phyloP scores from a whole-genome alignment of 257 asterid genomes.

The Solanum pimpinellifolium region DNA sequence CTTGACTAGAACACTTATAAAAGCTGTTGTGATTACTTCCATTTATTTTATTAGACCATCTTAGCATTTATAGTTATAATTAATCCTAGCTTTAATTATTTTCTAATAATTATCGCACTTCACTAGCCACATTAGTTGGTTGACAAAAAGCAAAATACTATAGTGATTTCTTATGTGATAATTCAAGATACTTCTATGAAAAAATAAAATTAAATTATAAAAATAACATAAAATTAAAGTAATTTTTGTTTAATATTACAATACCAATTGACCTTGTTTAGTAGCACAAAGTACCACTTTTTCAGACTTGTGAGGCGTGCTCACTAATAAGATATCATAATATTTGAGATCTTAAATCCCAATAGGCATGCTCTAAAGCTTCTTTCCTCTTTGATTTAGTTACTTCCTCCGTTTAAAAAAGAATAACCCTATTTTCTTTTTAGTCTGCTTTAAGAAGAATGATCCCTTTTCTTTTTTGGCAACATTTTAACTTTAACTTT shows the following conservation, averaged over 20 bases:
- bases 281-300: background rate
- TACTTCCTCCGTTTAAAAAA: no score
- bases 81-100: no score
- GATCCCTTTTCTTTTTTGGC: fast-evolving
- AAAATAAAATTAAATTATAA: background rate
- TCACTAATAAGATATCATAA: background rate
- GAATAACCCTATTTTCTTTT: no score
- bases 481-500: no score
- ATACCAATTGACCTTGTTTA: background rate
- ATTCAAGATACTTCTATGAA: background rate
- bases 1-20: no score
- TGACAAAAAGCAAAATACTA: background rate
- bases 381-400: background rate
- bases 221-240: background rate
- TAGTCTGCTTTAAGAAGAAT: no score
- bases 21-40: no score
- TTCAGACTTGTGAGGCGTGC: background rate
- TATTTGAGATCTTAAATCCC: background rate
- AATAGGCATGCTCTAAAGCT: background rate
- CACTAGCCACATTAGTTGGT: background rate
- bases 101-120: background rate
- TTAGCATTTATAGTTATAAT: background rate
- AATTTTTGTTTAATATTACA: background rate
- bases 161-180: background rate
- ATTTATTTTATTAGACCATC: no score